Base-by-base conservation (phyloP, 2,329 filamentous ascomycete species). In the Diaporthe citrichinensis region DNA sequence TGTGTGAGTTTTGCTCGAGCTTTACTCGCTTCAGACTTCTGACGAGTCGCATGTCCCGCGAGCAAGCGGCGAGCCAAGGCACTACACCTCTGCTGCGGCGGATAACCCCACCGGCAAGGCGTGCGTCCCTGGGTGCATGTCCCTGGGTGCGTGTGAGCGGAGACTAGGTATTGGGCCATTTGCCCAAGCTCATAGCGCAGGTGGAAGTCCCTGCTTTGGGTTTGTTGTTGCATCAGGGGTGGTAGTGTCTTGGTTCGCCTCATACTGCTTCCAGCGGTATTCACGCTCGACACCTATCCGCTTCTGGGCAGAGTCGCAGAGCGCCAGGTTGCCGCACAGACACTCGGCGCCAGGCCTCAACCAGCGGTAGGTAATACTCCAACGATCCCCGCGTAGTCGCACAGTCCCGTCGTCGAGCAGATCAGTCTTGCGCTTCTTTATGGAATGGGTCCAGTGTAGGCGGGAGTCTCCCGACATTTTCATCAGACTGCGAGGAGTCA, bases 331-430 rank as follows among this genome's bases (percentile, higher is more conserved):
- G 3, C 88, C 89, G 78, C 89, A 90, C 71, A 87, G 87, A 75
- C 89, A 90, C 15, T 84, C 83, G 0, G 81, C 85, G 0, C 85
- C 84, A 8, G 85, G 81, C 10, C 89, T 82, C 8, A 89, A 77
- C 89, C 89, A 90, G 0, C 89, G 85, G 78, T 89, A 90, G 2
- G 89, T 90, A 58, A 90, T 84, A 78, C 89, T 90, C 88, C 88
- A 90, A 9, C 89, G 83, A 41, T 89, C 83, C 2, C 76, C 78
- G 0, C 89, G 82, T 49, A 78, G 75, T 7, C 89, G 82, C 3
- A 88, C 83, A 2, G 83, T 85, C 0, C 87, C 88, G 28, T 76
- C 71, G 9, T 7, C 20, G 1, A 90, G 74, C 0, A 81, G 81
- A 74, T 90, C 89, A 5, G 86, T 84, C 76, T 85, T 85, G 58